Evolutionary conservation across 495 filamentous ascomycete genomes (phyloP).

Genomic region (Talaromyces borbonicus): DNA sequence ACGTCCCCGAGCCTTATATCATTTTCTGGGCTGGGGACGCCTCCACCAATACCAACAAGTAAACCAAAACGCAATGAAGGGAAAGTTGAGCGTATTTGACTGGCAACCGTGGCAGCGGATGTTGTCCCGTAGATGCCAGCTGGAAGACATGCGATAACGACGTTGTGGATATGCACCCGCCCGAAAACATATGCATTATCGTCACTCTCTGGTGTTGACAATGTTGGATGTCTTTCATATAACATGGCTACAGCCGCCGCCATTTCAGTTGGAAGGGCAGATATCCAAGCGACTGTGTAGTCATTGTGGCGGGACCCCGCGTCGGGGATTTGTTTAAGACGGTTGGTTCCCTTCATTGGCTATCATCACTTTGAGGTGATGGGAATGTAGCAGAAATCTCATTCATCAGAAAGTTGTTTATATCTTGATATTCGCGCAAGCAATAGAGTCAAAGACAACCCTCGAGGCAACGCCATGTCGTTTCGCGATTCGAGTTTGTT

Average conservation of each 20-base stretch:
- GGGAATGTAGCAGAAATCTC: no score
- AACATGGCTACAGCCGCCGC: slow-evolving; percentile 14
- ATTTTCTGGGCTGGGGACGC: slow-evolving; percentile 11
- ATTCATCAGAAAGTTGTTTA: no score
- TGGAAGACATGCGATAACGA: slow-evolving; percentile 25
- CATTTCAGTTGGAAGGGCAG: slow-evolving; percentile 12
- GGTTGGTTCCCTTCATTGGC: no score
- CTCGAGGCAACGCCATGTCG: no score
- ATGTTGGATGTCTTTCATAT: slow-evolving; percentile 10
- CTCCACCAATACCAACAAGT: slow-evolving; percentile 36
- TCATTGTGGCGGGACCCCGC: no score
- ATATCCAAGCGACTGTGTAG: slow-evolving; percentile 17
- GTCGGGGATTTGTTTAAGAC: no score
- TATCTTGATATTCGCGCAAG: no score
- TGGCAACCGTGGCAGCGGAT: slow-evolving; percentile 22
- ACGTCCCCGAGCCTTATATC: slow-evolving; percentile 24
- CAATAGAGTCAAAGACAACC: no score
- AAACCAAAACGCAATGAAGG: slow-evolving; percentile 22
- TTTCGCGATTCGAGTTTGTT: no score
- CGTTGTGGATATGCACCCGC: slow-evolving; percentile 21
- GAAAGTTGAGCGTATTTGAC: slow-evolving; percentile 23
- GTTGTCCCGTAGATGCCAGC: slow-evolving; percentile 20
- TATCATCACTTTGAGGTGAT: no score
- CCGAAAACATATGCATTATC: slow-evolving; percentile 22
- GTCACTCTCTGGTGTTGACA: slow-evolving; percentile 14